A percentile compares a stretch with the other conserved stretches of the same genome.
These are phyloP conservation scores for Boletus subcaerulescens DNA, from an alignment of 768 basidiomycete genomes.

Conservation along the genomic window DNA sequence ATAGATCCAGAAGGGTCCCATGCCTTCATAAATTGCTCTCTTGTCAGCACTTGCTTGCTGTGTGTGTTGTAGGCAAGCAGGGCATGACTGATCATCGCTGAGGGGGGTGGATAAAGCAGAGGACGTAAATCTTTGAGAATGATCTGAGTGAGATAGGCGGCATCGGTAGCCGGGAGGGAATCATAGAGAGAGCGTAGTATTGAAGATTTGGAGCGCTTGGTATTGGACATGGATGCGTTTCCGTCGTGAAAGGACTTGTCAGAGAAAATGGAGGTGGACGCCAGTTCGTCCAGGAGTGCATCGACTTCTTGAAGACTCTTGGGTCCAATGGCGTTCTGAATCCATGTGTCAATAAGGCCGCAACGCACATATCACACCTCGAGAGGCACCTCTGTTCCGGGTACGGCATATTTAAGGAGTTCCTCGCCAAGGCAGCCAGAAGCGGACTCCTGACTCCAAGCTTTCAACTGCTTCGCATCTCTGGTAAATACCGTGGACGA, in stretches of 20 bases:
- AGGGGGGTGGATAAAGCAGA: slow-evolving; percentile 65
- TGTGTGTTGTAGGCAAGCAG: slow-evolving; percentile 55
- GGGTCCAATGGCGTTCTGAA: slow-evolving; percentile 25
- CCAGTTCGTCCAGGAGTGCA: slow-evolving; percentile 68
- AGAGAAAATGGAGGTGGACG: slow-evolving; percentile 62
- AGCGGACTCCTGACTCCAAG: slow-evolving; percentile 41
- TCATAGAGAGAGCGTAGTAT: slow-evolving; percentile 60
- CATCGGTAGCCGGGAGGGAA: slow-evolving; percentile 57
- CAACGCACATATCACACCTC: neutral
- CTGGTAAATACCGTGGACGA: slow-evolving; percentile 30
- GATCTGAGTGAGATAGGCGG: slow-evolving; percentile 76
- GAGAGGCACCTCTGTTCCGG: slow-evolving; percentile 36
- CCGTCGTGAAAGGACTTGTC: slow-evolving; percentile 41
- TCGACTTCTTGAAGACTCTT: slow-evolving; percentile 53
- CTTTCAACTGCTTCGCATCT: slow-evolving; percentile 28
- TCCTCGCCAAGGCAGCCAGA: slow-evolving; percentile 74
- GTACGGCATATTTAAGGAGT: slow-evolving; percentile 40
- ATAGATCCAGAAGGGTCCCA: slow-evolving; percentile 68
- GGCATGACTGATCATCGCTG: slow-evolving; percentile 42
- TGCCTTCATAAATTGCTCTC: slow-evolving; percentile 60
- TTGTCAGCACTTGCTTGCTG: slow-evolving; percentile 53
- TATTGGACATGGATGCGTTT: slow-evolving; percentile 26
- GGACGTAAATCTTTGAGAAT: slow-evolving; percentile 86
- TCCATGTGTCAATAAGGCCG: slow-evolving; percentile 6
- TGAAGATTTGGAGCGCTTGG: slow-evolving; percentile 28